phyloP scores from a whole-genome alignment of 116 monocot genomes.

The Thalassia testudinum region DNA sequence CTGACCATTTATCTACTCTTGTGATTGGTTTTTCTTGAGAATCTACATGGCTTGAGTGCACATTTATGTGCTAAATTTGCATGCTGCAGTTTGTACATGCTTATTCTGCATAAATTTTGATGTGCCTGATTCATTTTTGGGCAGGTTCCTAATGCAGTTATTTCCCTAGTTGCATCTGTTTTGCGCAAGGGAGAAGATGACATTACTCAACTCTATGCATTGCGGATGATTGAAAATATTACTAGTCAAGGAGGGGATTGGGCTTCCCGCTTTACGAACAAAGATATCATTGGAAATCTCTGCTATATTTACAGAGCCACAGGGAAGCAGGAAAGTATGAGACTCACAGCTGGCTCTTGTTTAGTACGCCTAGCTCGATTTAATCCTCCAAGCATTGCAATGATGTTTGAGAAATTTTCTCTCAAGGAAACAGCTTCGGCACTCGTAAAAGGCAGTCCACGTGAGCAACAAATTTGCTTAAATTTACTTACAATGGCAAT shows the following conservation, averaged over 20 bases:
- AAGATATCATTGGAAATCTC: conserved; percentile 70
- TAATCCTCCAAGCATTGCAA: conserved; percentile 41
- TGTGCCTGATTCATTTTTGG: not conserved
- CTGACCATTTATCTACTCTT: no score
- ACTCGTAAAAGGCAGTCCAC: conserved; percentile 46
- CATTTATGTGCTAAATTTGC: no score
- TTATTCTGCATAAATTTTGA: no score
- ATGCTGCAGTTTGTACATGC: no score
- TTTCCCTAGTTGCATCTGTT: conserved; percentile 78
- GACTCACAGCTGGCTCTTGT: conserved; percentile 86
- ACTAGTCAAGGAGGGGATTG: conserved; percentile 84
- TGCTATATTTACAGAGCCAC: conserved; percentile 84
- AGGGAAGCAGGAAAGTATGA: conserved; percentile 79
- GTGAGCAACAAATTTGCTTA: conserved; percentile 72
- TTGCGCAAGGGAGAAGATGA: conserved; percentile 94
- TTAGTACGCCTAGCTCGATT: conserved; percentile 75
- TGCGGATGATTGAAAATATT: conserved; percentile 84
- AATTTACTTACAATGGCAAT: conserved; percentile 72
- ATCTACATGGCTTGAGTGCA: no score
- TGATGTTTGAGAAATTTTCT: conserved; percentile 65
- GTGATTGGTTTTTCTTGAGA: no score
- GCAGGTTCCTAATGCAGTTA: conserved; percentile 77
- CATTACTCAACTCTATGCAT: conserved; percentile 73
- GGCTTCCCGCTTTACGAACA: conserved; percentile 68
- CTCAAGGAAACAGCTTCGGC: conserved; percentile 63